Conservation (phyloP, 1,284 basidiomycete species). For the Fistulinella staudtii region DNA sequence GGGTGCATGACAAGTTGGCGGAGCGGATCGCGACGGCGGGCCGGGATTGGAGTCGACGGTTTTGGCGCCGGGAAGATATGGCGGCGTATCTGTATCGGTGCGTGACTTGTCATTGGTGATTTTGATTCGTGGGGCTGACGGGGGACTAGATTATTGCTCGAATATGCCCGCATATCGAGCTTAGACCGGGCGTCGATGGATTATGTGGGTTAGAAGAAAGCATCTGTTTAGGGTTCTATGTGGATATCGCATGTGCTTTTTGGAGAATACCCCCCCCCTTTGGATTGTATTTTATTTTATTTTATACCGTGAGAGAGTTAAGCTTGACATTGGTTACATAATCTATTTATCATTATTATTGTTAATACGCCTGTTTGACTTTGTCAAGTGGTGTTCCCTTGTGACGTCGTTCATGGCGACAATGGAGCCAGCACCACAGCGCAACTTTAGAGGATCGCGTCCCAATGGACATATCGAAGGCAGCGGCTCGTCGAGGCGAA, state of each 20-base stretch:
- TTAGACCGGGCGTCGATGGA: conserved; percentile 23
- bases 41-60: conserved; percentile 54
- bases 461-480: conserved; percentile 21
- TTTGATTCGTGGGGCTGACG: not conserved
- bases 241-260: no score
- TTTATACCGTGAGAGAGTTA: no score
- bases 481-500: conserved; percentile 16
- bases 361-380: no score
- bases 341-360: no score
- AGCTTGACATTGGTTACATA: no score
- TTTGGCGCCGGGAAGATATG: conserved; percentile 65
- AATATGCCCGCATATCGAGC: conserved; percentile 25
- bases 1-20: conserved; percentile 53
- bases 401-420: conserved; percentile 16
- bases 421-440: conserved; percentile 25
- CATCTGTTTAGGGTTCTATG: no score
- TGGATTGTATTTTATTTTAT: no score
- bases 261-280: no score
- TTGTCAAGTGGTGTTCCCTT: no score
- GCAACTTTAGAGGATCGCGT: conserved; percentile 16
- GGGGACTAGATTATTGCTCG: conserved; percentile 35
- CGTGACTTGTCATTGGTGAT: no score
- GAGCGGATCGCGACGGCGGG: conserved; percentile 54
- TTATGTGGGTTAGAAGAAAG: conserved; percentile 17
- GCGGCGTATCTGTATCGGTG: conserved; percentile 61